Percentiles rank a stretch among this genome's conserved stretches.
Evolutionary conservation across 352 stramenopile species (phyloP).

Genomic region (Phytophthora ohioensis): DNA sequence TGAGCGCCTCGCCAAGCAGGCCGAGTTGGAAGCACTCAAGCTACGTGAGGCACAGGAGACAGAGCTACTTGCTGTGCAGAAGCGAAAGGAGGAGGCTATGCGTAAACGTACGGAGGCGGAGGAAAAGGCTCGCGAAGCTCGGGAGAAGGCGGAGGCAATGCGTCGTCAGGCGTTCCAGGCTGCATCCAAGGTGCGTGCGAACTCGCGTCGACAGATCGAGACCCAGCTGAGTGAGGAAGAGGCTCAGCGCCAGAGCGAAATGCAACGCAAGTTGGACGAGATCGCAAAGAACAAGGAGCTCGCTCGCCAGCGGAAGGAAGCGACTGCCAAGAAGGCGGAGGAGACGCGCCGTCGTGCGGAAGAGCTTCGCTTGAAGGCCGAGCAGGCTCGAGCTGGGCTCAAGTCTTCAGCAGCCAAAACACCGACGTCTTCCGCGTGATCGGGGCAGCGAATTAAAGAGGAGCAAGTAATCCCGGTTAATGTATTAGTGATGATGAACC

Average conservation of each 20-base stretch:
- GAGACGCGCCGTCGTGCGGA: slow-evolving; percentile 67
- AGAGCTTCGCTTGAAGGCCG: slow-evolving; percentile 58
- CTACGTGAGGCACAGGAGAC: slow-evolving; percentile 53
- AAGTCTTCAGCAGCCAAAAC: slow-evolving; percentile 19
- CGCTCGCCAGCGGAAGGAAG: slow-evolving; percentile 55
- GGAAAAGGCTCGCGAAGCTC: slow-evolving; percentile 61
- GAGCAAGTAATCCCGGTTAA: slow-evolving; percentile 23
- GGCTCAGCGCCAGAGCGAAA: slow-evolving; percentile 49
- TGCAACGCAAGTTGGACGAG: slow-evolving; percentile 52
- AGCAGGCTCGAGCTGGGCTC: slow-evolving; percentile 55
- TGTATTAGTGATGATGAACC: slow-evolving; percentile 34
- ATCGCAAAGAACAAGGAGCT: slow-evolving; percentile 61
- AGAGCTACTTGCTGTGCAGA: slow-evolving; percentile 57
- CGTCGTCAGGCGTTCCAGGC: slow-evolving; percentile 70
- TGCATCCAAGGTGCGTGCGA: slow-evolving; percentile 67
- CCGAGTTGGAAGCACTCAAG: slow-evolving; percentile 53
- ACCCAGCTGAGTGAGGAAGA: slow-evolving; percentile 70
- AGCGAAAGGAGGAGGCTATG: slow-evolving; percentile 70
- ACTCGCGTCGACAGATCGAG: slow-evolving; percentile 76
- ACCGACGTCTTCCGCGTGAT: slow-evolving; percentile 33
- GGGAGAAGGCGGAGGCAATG: slow-evolving; percentile 70
- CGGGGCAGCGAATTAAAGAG: background rate
- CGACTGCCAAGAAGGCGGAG: slow-evolving; percentile 56
- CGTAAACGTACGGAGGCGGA: slow-evolving; percentile 77
- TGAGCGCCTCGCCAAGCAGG: slow-evolving; percentile 64